phyloP scores from a whole-genome alignment of 306 rosid species.

The Acmispon strigosus region DNA sequence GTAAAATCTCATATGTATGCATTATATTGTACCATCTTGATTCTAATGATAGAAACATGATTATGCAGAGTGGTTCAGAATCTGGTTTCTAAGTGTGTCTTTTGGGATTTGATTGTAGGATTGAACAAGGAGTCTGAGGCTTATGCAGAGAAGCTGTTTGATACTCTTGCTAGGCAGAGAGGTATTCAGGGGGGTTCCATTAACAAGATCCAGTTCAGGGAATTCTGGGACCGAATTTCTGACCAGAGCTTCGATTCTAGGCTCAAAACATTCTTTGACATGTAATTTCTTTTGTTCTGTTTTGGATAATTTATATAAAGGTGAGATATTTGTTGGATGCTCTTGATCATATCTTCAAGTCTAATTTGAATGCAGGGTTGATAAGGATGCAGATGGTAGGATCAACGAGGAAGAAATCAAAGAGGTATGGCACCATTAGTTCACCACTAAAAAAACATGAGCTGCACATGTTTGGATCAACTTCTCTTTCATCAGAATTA shows the following conservation, averaged over 20 bases:
- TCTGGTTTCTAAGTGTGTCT: not conserved
- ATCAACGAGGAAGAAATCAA: slow-evolving; percentile 54
- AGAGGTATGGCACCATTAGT: slow-evolving; percentile 35
- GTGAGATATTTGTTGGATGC: not conserved
- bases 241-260: slow-evolving; percentile 61
- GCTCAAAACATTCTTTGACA: slow-evolving; percentile 68
- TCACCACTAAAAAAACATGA: not conserved
- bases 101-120: slow-evolving; percentile 32
- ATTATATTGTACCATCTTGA: too few species aligned
- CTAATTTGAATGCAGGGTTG: slow-evolving; percentile 51
- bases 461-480: not conserved
- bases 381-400: slow-evolving; percentile 73
- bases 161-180: slow-evolving; percentile 52
- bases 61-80: not conserved
- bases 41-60: too few species aligned
- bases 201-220: slow-evolving; percentile 48
- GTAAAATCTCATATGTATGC: not conserved
- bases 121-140: slow-evolving; percentile 47
- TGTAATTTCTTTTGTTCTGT: slow-evolving; percentile 25
- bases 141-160: slow-evolving; percentile 54
- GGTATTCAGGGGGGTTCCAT: slow-evolving; percentile 37
- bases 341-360: not conserved
- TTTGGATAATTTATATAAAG: not conserved
- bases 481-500: too few species aligned
- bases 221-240: slow-evolving; percentile 57